These are phyloP conservation scores for Penicillium verrucosum DNA, from an alignment of 2,329 filamentous ascomycete species.

Conservation along the genomic window DNA sequence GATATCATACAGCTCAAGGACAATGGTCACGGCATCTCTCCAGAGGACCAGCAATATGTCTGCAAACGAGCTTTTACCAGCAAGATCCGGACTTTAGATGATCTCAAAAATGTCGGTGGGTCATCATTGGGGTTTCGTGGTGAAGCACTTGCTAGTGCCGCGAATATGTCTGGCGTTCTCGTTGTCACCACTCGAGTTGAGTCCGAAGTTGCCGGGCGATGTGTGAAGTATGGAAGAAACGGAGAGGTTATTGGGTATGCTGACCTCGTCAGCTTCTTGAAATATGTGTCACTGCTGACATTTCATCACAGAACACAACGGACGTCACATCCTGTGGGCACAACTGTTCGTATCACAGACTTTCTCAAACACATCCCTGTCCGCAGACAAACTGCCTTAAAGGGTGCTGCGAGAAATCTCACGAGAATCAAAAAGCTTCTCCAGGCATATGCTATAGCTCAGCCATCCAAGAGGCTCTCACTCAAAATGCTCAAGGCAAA, in stretches of 20 bases:
- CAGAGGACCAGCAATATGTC: conserved; percentile 53
- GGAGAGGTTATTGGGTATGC: conserved; percentile 50
- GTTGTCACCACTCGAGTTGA: conserved; percentile 56
- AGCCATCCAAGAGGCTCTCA: conserved; percentile 55
- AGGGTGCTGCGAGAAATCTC: conserved; percentile 49
- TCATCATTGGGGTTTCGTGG: conserved; percentile 62
- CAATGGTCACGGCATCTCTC: conserved; percentile 61
- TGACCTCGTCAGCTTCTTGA: background rate
- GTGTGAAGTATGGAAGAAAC: conserved; percentile 50
- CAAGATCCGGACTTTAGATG: conserved; percentile 58
- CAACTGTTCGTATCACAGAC: conserved; percentile 55
- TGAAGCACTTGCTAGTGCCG: conserved; percentile 61
- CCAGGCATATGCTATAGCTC: conserved; percentile 59
- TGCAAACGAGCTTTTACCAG: conserved; percentile 61
- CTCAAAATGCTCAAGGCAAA: conserved; percentile 57
- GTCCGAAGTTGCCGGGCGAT: conserved; percentile 53
- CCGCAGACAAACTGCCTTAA: conserved; percentile 54
- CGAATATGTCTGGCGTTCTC: conserved; percentile 55
- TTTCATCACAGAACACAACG: conserved; percentile 30
- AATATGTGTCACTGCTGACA: background rate
- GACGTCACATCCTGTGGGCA: conserved; percentile 58
- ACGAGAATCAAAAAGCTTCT: conserved; percentile 53
- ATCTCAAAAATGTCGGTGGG: conserved; percentile 55
- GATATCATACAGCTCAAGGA: conserved; percentile 62
- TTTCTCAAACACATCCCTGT: conserved; percentile 61